Evolutionary conservation across 2,329 filamentous ascomycete genomes (phyloP).

Genomic region (Truncatella angustata): DNA sequence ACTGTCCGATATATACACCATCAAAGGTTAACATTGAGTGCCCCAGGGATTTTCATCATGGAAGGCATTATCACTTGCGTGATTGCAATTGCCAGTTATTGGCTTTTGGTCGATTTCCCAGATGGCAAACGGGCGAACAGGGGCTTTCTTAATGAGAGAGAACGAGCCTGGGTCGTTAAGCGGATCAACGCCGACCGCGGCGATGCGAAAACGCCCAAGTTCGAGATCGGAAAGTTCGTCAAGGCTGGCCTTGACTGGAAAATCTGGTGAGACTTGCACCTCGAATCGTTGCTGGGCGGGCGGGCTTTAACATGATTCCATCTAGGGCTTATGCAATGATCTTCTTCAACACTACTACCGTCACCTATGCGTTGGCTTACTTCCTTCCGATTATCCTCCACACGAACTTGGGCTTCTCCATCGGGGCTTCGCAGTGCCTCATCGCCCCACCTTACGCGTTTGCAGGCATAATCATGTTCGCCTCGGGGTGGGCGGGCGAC

Average conservation of each 20-base stretch:
- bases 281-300: background rate
- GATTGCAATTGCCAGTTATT: slow-evolving; percentile 36
- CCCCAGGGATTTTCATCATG: slow-evolving; percentile 27
- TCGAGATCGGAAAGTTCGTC: slow-evolving; percentile 36
- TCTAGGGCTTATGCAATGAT: slow-evolving; percentile 59
- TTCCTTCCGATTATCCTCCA: slow-evolving; percentile 75
- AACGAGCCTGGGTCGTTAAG: slow-evolving; percentile 35
- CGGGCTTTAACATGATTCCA: background rate
- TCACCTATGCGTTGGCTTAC: slow-evolving; percentile 74
- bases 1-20: too few relatives aligned
- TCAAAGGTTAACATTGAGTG: background rate
- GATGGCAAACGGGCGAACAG: slow-evolving; percentile 36
- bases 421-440: slow-evolving; percentile 66
- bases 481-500: slow-evolving; percentile 63
- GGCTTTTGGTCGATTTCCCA: slow-evolving; percentile 50
- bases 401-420: slow-evolving; percentile 60
- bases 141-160: slow-evolving; percentile 39
- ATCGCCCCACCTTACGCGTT: slow-evolving; percentile 68
- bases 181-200: slow-evolving; percentile 43
- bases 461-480: slow-evolving; percentile 61
- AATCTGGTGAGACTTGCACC: slow-evolving; percentile 10
- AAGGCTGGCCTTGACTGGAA: slow-evolving; percentile 24
- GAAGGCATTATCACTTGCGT: slow-evolving; percentile 53
- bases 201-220: slow-evolving; percentile 46
- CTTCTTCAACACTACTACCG: slow-evolving; percentile 66